Evolutionary conservation across 176 grass and related monocot genomes (phyloP).

Genomic region (Phragmites australis): DNA sequence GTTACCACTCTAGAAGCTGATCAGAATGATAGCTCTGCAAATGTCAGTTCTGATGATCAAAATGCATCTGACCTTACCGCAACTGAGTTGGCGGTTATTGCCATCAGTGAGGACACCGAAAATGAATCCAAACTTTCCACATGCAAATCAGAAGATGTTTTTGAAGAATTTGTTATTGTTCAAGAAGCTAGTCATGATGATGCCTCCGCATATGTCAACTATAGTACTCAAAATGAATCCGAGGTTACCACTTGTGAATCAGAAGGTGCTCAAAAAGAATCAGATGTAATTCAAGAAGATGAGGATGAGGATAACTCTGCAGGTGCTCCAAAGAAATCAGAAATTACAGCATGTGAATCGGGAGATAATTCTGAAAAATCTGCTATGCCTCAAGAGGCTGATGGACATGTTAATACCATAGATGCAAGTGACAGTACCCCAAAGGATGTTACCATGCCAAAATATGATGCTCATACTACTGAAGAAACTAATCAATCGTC

Average conservation of each 20-base stretch:
- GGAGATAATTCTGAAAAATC: constrained; percentile 3
- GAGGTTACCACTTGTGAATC: background rate
- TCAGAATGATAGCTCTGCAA: background rate
- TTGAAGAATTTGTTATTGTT: constrained; percentile 25
- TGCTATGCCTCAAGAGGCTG: constrained; percentile 15
- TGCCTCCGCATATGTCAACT: background rate
- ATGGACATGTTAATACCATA: background rate
- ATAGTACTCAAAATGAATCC: constrained; percentile 18
- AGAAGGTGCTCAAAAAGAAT: constrained; percentile 22
- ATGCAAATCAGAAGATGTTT: constrained; percentile 27
- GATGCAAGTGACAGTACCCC: background rate
- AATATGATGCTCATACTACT: constrained; percentile 10
- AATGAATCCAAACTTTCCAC: background rate
- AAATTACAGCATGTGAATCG: background rate
- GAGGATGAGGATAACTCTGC: background rate
- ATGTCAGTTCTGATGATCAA: background rate
- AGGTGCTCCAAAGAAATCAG: background rate
- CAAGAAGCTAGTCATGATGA: constrained; percentile 34
- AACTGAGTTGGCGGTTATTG: background rate
- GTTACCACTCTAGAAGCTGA: background rate
- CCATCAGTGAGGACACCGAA: background rate
- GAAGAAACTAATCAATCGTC: background rate
- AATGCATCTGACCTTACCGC: background rate
- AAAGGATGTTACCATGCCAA: background rate
- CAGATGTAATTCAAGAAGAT: constrained; percentile 3